A percentile compares a stretch with the other conserved stretches of the same genome.
Conservation (phyloP, 2,329 filamentous ascomycete genomes). For the Ascochyta viciae-villosae region DNA sequence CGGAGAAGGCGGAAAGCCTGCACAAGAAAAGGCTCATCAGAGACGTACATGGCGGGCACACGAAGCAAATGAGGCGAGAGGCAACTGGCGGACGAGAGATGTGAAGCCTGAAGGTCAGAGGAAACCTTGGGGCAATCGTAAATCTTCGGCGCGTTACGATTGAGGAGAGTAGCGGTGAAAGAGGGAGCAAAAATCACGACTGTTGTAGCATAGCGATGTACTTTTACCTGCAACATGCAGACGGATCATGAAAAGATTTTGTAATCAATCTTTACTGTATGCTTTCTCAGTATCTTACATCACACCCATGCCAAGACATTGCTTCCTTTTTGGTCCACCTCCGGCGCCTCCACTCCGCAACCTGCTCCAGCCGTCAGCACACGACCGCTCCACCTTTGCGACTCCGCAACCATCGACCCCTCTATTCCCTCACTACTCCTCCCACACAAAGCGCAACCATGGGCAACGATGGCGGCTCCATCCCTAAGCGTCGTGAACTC, state of each 20-base stretch:
- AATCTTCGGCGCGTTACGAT: background rate
- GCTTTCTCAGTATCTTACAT: background rate
- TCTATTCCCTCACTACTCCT: background rate
- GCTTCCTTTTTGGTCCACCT: slow-evolving; percentile 21
- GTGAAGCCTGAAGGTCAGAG: slow-evolving; percentile 23
- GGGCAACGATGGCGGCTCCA: slow-evolving; percentile 97
- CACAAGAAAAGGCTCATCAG: background rate
- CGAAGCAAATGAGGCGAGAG: background rate
- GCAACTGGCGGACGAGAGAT: slow-evolving; percentile 26
- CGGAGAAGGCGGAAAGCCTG: background rate
- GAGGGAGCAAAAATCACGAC: background rate
- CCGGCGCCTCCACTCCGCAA: slow-evolving; percentile 31
- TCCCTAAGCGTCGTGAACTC: slow-evolving; percentile 92
- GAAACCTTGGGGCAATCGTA: slow-evolving; percentile 16
- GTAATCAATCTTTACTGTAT: background rate
- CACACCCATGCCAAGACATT: slow-evolving; percentile 2
- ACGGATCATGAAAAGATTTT: background rate
- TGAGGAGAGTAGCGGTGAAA: background rate
- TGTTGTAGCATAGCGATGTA: slow-evolving; percentile 11
- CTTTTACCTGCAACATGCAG: slow-evolving; percentile 12
- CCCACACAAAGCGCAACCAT: slow-evolving; percentile 57
- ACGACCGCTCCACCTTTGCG: slow-evolving; percentile 6
- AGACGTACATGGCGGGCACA: slow-evolving; percentile 2
- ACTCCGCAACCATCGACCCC: slow-evolving; percentile 1
- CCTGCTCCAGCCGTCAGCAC: background rate